Conservation (phyloP, 2,329 filamentous ascomycete genomes). For the Penicillium palitans region DNA sequence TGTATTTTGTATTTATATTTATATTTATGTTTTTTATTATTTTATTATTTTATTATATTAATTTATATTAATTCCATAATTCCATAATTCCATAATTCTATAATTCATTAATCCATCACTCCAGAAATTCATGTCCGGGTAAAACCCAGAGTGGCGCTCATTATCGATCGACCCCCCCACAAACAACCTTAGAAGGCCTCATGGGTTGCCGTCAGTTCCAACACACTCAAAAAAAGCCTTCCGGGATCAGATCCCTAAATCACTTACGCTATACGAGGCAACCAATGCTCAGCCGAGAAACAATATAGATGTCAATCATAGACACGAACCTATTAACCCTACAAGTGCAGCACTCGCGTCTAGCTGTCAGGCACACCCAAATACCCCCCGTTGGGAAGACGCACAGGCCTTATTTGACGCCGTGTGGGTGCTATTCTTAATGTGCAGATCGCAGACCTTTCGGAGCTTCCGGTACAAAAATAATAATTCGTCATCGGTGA, state of each 20-base stretch:
- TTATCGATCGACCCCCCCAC: constrained; percentile 21
- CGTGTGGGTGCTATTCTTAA: constrained; percentile 26
- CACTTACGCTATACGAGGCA: background rate
- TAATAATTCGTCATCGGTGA: background rate
- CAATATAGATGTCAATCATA: background rate
- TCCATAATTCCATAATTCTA: no score
- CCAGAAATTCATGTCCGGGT: constrained; percentile 1
- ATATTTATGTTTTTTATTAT: background rate
- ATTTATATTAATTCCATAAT: background rate
- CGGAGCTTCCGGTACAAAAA: constrained; percentile 15
- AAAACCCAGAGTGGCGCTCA: constrained; percentile 16
- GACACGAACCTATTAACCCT: background rate
- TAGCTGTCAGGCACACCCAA: constrained; percentile 14
- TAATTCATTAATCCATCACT: background rate
- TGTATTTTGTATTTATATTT: background rate
- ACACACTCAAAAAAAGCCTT: background rate
- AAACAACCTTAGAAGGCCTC: background rate
- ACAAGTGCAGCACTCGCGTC: background rate
- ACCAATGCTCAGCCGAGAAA: background rate
- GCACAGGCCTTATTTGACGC: constrained; percentile 19
- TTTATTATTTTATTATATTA: constrained; percentile 3
- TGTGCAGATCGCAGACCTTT: constrained; percentile 22
- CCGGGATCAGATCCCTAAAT: constrained; percentile 13
- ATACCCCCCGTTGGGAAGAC: background rate
- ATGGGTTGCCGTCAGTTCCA: background rate